Conservation (phyloP, 139 green algal species). For the Auxenochlorella pyrenoidosa region DNA sequence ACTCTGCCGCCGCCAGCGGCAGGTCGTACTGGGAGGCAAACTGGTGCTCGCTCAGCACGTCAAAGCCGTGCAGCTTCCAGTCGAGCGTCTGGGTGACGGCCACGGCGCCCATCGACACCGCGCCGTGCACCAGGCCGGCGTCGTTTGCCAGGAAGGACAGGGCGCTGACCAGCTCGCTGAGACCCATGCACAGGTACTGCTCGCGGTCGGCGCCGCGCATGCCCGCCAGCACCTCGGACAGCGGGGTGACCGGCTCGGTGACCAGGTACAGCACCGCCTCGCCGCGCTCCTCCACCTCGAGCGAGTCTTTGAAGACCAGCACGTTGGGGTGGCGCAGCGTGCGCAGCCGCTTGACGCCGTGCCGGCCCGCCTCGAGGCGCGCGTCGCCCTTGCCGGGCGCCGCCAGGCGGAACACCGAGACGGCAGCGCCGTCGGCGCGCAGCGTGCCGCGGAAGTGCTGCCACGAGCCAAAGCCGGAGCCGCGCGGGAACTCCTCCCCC, state of each 20-base stretch:
- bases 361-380: conserved; percentile 71
- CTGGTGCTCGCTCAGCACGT: conserved; percentile 87
- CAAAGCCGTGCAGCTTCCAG: conserved; percentile 95
- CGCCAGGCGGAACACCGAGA: conserved; percentile 83
- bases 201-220: conserved; percentile 50
- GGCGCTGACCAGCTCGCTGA: conserved; percentile 88
- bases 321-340: conserved; percentile 91
- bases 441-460: conserved; percentile 69
- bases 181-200: conserved; percentile 91
- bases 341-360: conserved; percentile 84
- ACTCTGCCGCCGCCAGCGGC: conserved; percentile 59
- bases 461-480: conserved; percentile 75
- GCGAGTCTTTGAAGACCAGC: conserved; percentile 82
- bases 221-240: conserved; percentile 47
- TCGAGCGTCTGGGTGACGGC: conserved; percentile 93
- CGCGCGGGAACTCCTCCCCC: conserved; percentile 55
- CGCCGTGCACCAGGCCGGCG: conserved; percentile 94
- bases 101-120: conserved; percentile 86
- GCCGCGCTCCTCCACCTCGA: conserved; percentile 81
- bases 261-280: conserved; percentile 82
- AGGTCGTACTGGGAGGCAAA: conserved; percentile 37
- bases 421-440: conserved; percentile 72
- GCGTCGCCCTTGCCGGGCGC: conserved; percentile 62
- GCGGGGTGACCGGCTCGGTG: conserved; percentile 81
- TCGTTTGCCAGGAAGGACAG: conserved; percentile 97